Evolutionary conservation across 257 asterid genomes (phyloP).

Genomic region (Linaria vulgaris): DNA sequence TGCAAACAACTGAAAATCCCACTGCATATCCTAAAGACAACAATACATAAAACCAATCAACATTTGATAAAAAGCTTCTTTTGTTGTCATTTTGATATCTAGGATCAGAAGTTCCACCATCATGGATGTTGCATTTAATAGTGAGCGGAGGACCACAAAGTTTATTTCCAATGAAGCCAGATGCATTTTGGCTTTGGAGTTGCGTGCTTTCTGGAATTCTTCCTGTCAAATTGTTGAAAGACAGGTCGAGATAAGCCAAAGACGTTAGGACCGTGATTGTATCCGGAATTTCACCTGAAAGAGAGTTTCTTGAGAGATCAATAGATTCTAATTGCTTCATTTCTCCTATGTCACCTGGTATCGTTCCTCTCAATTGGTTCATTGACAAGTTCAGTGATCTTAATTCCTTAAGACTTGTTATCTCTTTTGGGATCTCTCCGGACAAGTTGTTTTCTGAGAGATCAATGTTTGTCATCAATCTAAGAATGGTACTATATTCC

Average conservation of each 20-base stretch:
- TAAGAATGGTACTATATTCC: neutral
- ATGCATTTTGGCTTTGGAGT: neutral
- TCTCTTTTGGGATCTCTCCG: neutral
- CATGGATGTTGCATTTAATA: neutral
- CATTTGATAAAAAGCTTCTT: too few species aligned
- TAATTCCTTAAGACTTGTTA: neutral
- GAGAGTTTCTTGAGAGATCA: slow-evolving; percentile 1
- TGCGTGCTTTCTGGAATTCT: slow-evolving; percentile 14
- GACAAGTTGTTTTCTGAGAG: slow-evolving; percentile 4
- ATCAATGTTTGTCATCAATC: slow-evolving; percentile 2
- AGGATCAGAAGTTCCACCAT: too few species aligned
- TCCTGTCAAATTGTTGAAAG: slow-evolving; percentile 9
- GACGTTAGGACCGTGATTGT: neutral
- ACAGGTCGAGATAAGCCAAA: neutral
- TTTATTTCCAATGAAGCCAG: slow-evolving; percentile 9
- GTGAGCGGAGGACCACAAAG: slow-evolving; percentile 23
- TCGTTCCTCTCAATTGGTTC: slow-evolving; percentile 6
- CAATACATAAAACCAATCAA: too few species aligned
- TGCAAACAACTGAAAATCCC: too few species aligned
- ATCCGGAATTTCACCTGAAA: neutral
- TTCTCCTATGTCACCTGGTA: neutral
- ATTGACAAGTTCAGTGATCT: slow-evolving; percentile 1
- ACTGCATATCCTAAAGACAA: too few species aligned
- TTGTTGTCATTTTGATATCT: too few species aligned
- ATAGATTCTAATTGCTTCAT: neutral